Conservation (phyloP, 352 stramenopile genomes). For the Phytophthora kernoviae region DNA sequence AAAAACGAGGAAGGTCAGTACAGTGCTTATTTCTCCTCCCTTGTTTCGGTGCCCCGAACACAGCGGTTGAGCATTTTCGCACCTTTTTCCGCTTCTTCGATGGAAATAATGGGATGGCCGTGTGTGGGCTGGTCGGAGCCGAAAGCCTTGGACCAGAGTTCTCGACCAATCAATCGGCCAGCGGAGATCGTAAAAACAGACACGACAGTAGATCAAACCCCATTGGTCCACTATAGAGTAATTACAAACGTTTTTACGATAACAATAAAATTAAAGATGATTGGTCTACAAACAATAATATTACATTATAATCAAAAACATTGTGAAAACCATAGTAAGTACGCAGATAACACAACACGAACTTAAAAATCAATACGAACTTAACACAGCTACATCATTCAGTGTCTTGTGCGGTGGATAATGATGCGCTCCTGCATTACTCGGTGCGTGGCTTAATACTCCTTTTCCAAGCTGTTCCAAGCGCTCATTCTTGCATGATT, state of each 20-base stretch:
- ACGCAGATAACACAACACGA: no score
- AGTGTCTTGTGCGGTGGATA: conserved; percentile 23
- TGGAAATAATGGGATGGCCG: conserved; percentile 86
- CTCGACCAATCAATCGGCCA: conserved; percentile 79
- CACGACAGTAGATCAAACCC: neutral
- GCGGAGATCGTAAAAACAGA: neutral
- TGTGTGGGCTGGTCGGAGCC: conserved; percentile 10
- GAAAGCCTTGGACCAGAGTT: conserved; percentile 19
- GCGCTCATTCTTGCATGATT: conserved; percentile 2
- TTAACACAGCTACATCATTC: neutral
- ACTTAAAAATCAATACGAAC: no score
- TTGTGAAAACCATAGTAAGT: no score
- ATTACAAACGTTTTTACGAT: conserved; percentile 13
- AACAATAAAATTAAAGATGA: neutral
- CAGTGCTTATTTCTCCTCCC: no score
- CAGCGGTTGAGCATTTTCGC: no score
- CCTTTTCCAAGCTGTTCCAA: neutral
- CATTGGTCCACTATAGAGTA: neutral
- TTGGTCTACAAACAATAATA: conserved; percentile 5
- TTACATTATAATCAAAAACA: no score
- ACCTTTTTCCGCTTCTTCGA: conserved; percentile 80
- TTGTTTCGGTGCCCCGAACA: no score
- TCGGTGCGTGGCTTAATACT: conserved; percentile 1
- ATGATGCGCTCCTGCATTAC: conserved; percentile 28
- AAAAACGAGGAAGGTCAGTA: no score